Evolutionary conservation across 768 basidiomycete genomes (phyloP).

Genomic region (Tylopilus intermedius): DNA sequence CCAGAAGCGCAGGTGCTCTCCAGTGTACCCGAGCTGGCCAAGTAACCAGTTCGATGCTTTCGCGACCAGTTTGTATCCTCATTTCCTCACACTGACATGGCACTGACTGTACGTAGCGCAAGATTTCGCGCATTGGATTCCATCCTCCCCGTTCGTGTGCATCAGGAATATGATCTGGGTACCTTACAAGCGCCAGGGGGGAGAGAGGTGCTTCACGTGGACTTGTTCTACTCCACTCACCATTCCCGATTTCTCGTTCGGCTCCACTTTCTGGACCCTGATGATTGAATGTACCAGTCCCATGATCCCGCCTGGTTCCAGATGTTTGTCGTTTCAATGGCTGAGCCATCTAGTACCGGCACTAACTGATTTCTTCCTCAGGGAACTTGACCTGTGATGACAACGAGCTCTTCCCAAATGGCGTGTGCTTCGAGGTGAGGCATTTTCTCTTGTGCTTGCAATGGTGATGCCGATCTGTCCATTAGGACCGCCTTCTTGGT

Average conservation of each 20-base stretch:
- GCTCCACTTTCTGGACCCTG: no score
- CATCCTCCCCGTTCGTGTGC: neutral
- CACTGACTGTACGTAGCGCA: neutral
- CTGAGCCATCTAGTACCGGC: neutral
- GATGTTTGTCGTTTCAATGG: no score
- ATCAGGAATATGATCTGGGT: neutral
- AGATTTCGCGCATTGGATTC: neutral
- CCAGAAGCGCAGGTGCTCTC: slow-evolving; percentile 8
- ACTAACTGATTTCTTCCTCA: neutral
- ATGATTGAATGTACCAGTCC: no score
- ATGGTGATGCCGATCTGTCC: neutral
- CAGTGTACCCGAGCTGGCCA: slow-evolving; percentile 3
- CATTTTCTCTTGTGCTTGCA: neutral
- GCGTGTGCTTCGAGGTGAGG: no score
- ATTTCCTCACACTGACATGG: neutral
- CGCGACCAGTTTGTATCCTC: neutral
- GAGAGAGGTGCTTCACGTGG: neutral
- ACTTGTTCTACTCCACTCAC: slow-evolving; percentile 1
- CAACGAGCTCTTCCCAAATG: no score
- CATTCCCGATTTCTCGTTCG: neutral
- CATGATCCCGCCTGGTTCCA: no score
- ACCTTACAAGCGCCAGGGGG: neutral
- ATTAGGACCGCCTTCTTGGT: neutral
- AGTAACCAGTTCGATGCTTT: neutral
- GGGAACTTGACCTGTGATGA: slow-evolving; percentile 1